A percentile compares a stretch with the other conserved stretches of the same genome.
Conservation (phyloP, 805 yeast species). For the Saturnispora kantuleensis region DNA sequence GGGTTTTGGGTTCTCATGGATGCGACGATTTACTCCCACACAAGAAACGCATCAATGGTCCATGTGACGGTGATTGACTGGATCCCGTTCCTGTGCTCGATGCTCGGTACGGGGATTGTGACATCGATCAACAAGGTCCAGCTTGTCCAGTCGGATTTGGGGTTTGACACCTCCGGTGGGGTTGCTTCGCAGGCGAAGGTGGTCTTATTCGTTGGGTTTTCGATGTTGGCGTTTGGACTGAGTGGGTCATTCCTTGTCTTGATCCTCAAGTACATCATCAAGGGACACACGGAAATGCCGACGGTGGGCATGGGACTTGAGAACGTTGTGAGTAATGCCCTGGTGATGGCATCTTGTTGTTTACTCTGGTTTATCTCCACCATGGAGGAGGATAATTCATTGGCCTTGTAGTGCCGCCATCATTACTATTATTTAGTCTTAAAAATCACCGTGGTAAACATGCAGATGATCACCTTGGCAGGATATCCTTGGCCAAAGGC, state of each 20-base stretch:
- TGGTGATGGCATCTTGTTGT: conserved; percentile 82
- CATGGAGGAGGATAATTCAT: conserved; percentile 91
- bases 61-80: conserved; percentile 92
- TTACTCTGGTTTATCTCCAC: conserved; percentile 90
- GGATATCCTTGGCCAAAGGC: conserved; percentile 16
- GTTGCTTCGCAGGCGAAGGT: conserved; percentile 91
- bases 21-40: conserved; percentile 76
- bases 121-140: conserved; percentile 61
- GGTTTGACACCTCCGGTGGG: conserved; percentile 25
- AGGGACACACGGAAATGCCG: conserved; percentile 66
- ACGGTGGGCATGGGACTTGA: conserved; percentile 91
- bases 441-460: conserved; percentile 3
- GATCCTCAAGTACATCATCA: conserved; percentile 72
- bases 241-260: conserved; percentile 88
- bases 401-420: conserved; percentile 38
- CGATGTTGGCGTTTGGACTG: conserved; percentile 85
- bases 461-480: conserved; percentile 14
- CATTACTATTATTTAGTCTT: conserved; percentile 3
- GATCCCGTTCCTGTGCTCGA: conserved; percentile 86
- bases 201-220: conserved; percentile 83
- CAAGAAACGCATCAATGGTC: conserved; percentile 74
- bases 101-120: conserved; percentile 80
- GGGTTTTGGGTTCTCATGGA: conserved; percentile 89
- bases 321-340: conserved; percentile 70
- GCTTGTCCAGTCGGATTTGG: conserved; percentile 23